These are phyloP conservation scores for Talaromyces borbonicus DNA, from an alignment of 495 filamentous ascomycete species.

Conservation along the genomic window DNA sequence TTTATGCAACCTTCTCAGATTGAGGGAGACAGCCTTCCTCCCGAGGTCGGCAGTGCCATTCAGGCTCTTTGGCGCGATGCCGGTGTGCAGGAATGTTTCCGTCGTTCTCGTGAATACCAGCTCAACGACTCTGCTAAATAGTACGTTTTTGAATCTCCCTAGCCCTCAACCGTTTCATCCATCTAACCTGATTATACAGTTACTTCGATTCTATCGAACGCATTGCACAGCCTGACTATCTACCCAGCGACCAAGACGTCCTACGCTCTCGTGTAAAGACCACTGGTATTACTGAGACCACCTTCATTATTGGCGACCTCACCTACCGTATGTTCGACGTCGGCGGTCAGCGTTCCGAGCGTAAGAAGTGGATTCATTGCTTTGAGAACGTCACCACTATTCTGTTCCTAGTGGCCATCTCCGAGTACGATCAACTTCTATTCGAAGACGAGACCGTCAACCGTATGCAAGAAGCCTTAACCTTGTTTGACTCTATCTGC, in stretches of 20 bases:
- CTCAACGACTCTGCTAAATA: slow-evolving; percentile 97
- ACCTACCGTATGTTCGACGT: slow-evolving; percentile 99
- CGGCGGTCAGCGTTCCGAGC: slow-evolving; percentile 94
- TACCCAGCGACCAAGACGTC: slow-evolving; percentile 96
- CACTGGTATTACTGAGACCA: slow-evolving; percentile 97
- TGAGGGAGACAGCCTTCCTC: slow-evolving; percentile 86
- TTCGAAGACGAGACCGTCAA: slow-evolving; percentile 86
- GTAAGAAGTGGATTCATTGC: slow-evolving; percentile 99
- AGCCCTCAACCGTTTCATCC: neutral
- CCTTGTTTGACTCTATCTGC: slow-evolving; percentile 97
- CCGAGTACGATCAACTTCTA: slow-evolving; percentile 95
- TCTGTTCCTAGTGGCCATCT: slow-evolving; percentile 96
- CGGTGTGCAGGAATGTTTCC: slow-evolving; percentile 93
- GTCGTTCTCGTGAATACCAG: slow-evolving; percentile 91
- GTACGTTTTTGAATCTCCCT: slow-evolving; percentile 46
- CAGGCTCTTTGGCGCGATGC: slow-evolving; percentile 88
- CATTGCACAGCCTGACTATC: slow-evolving; percentile 85
- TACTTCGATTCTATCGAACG: slow-evolving; percentile 96
- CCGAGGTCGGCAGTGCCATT: slow-evolving; percentile 90
- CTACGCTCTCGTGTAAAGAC: slow-evolving; percentile 97
- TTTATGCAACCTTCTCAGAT: slow-evolving; percentile 96
- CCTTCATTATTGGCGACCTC: slow-evolving; percentile 94
- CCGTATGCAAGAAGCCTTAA: slow-evolving; percentile 98
- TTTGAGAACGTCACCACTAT: slow-evolving; percentile 99
- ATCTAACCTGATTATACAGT: slow-evolving; percentile 41